Base-by-base conservation (phyloP, 2,329 filamentous ascomycete genomes). In the Trichoderma sp. region DNA sequence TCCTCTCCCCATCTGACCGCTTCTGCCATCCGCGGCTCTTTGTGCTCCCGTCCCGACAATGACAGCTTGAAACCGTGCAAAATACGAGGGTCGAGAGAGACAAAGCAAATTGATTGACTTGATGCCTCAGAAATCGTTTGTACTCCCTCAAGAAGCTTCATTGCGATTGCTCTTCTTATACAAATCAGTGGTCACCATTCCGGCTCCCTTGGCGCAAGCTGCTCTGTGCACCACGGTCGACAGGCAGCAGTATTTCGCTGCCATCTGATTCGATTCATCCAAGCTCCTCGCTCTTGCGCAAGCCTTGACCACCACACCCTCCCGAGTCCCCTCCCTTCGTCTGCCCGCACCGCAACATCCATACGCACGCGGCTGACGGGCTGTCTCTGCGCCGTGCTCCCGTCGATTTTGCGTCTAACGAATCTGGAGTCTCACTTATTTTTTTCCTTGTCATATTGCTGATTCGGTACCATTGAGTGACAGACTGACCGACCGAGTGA, bases 221-320 rank as follows among this genome's bases (percentile, higher is more conserved):
- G 54, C 54, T 15, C n/a, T 52, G 59, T 39, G 59, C 59, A 63
- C 28, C 12, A 39, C 1, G 24, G n/a, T 44, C 55, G 39, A 44
- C 45, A 64, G 61, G 61, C 61, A 64, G 61, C 61, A 64, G 61
- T 64, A 50, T 57, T 64, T 64, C 14, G 30, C 21, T 21, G 28
- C 43, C 52, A 41, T 64, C 52, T 57, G 61, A 64, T 64, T 64
- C 61, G 61, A 64, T 64, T 64, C 61, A 57, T 57, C 44, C 7
- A 48, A 26, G 19, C 15, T 34, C 24, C 30, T 44, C 30, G 19
- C 34, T 51, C 14, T 17, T 61, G 43, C 41, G 51, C 61, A 50
- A 56, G 61, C 61, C 61, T 60, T 60, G 57, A 15, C 57, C 45
- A 30, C 30, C 45, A 30, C 21, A 30, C 41, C 10, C 34, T 14